Evolutionary conservation across 352 stramenopile genomes (phyloP).

Genomic region (Phytophthora agathidicida): DNA sequence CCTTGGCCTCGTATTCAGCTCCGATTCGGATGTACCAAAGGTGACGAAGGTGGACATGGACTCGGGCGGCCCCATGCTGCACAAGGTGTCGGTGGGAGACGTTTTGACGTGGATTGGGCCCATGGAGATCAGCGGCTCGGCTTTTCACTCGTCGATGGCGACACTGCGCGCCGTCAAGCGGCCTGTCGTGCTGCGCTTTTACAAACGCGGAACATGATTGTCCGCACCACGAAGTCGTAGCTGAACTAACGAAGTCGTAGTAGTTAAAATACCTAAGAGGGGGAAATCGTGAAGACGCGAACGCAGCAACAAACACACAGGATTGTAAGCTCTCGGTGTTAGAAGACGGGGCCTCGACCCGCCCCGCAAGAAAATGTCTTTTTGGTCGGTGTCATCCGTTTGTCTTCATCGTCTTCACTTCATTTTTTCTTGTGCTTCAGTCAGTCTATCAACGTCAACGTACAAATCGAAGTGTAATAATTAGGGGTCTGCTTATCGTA

Average conservation of each 20-base stretch:
- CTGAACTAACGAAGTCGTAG: slow-evolving; percentile 26
- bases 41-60: slow-evolving; percentile 87
- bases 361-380: slow-evolving; percentile 35
- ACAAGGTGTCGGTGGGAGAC: slow-evolving; percentile 76
- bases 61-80: slow-evolving; percentile 71
- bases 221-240: slow-evolving; percentile 22
- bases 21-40: slow-evolving; percentile 73
- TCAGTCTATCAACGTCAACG: too few relatives aligned
- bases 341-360: slow-evolving; percentile 37
- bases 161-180: slow-evolving; percentile 82
- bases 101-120: slow-evolving; percentile 79
- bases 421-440: too few relatives aligned
- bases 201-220: slow-evolving; percentile 46
- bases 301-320: slow-evolving; percentile 31
- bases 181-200: slow-evolving; percentile 83
- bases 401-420: not conserved
- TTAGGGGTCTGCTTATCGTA: slow-evolving; percentile 39
- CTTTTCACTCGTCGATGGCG: slow-evolving; percentile 88
- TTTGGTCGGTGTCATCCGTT: slow-evolving; percentile 37
- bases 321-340: slow-evolving; percentile 47
- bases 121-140: slow-evolving; percentile 77
- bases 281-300: slow-evolving; percentile 15
- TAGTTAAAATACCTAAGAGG: slow-evolving; percentile 33
- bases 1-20: slow-evolving; percentile 86
- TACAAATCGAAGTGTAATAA: slow-evolving; percentile 43